phyloP scores from a whole-genome alignment of 73 alveolate genomes.

The Effrenium voratum region DNA sequence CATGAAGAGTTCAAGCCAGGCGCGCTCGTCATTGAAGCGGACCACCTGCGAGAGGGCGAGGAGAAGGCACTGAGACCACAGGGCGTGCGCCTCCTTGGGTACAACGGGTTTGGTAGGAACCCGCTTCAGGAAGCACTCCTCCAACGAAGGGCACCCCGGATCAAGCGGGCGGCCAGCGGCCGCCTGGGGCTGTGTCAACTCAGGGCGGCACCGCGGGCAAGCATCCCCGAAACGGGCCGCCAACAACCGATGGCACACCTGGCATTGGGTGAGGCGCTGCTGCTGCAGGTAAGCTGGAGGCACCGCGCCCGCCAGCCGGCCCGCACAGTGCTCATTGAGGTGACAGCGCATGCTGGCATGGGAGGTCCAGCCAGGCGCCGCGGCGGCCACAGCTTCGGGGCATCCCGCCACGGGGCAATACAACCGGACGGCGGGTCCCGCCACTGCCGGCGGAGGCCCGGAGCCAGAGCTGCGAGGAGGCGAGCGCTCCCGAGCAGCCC shows the following conservation, averaged over 20 bases:
- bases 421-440: neutral
- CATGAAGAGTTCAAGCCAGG: slow-evolving; percentile 10
- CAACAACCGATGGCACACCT: neutral
- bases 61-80: neutral
- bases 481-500: neutral
- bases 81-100: neutral
- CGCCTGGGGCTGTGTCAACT: neutral
- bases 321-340: neutral
- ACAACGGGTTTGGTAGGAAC: too few relatives aligned
- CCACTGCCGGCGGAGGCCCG: neutral
- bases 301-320: neutral
- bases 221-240: neutral
- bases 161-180: neutral
- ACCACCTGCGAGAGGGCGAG: neutral
- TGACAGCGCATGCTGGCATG: neutral
- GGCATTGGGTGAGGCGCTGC: neutral
- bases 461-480: neutral
- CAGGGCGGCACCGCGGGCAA: neutral
- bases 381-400: neutral
- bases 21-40: neutral
- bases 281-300: neutral
- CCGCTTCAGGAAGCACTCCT: too few relatives aligned
- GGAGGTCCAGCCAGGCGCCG: neutral
- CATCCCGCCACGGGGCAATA: neutral
- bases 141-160: neutral